Percentiles rank a stretch among this genome's conserved stretches.
phyloP scores from a whole-genome alignment of 2,329 filamentous ascomycete species.

The Elsinoe fawcettii region DNA sequence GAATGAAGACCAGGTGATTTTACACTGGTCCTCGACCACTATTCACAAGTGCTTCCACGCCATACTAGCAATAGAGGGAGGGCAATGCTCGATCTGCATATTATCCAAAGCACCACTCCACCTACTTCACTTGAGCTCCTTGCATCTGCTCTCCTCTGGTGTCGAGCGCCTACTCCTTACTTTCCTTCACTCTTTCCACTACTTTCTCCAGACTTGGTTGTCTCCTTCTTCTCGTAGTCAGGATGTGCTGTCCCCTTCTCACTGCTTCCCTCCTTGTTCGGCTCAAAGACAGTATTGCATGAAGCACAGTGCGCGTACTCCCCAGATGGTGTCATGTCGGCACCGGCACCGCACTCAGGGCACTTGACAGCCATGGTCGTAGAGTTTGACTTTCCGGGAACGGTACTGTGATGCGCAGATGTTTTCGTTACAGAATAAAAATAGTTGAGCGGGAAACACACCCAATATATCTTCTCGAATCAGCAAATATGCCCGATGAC shows the following conservation, averaged over 20 bases:
- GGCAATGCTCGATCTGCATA: neutral
- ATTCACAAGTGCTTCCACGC: no score
- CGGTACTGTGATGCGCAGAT: neutral
- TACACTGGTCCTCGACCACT: no score
- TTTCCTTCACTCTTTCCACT: slow-evolving; percentile 3
- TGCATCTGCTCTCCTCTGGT: neutral
- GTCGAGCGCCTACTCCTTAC: neutral
- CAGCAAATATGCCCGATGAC: neutral
- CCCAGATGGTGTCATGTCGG: slow-evolving; percentile 2
- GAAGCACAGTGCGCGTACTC: slow-evolving; percentile 7
- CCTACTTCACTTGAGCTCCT: neutral
- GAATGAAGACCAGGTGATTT: no score
- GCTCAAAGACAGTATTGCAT: slow-evolving; percentile 9
- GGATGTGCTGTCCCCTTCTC: slow-evolving; percentile 8
- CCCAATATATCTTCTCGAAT: neutral
- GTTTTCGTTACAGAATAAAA: no score
- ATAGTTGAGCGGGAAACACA: neutral
- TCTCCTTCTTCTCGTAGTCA: slow-evolving; percentile 13
- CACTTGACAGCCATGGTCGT: neutral
- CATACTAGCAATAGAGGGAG: no score
- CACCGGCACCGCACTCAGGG: slow-evolving; percentile 5
- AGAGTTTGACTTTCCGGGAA: neutral
- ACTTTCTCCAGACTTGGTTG: neutral
- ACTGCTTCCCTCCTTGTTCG: slow-evolving; percentile 4
- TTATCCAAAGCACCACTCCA: neutral